Conservation (phyloP, 371 early-diverging fungal genomes). For the Mucor saturninus region DNA sequence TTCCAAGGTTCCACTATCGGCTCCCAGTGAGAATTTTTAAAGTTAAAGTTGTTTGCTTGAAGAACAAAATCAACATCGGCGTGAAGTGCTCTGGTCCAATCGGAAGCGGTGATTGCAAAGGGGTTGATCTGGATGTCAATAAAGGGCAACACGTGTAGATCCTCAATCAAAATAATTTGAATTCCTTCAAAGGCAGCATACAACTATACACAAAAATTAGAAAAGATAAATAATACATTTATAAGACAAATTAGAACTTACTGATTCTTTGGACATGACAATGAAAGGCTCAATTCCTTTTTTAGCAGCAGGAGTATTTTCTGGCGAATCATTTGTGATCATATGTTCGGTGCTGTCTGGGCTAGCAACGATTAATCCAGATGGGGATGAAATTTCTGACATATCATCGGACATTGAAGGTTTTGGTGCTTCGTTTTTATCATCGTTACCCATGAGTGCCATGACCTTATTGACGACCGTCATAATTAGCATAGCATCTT, state of each 20-base stretch:
- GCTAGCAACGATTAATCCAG: neutral
- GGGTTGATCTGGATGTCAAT: constrained; percentile 72
- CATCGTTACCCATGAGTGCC: constrained; percentile 53
- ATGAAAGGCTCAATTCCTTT: constrained; percentile 45
- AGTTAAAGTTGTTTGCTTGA: constrained; percentile 85
- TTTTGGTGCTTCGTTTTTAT: constrained; percentile 13
- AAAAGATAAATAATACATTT: neutral
- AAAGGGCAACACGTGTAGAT: constrained; percentile 79
- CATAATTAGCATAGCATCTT: constrained; percentile 82
- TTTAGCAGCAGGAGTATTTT: neutral
- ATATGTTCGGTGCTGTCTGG: neutral
- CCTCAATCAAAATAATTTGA: constrained; percentile 80
- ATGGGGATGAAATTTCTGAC: constrained; percentile 4
- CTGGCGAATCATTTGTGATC: neutral
- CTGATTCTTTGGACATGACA: constrained; percentile 55
- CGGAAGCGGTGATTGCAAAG: constrained; percentile 65
- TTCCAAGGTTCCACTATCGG: constrained; percentile 85
- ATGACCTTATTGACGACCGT: constrained; percentile 79
- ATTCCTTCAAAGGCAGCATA: constrained; percentile 62
- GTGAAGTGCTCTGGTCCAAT: constrained; percentile 78
- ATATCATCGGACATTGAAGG: constrained; percentile 10
- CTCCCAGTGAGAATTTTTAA: constrained; percentile 92
- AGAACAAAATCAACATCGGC: constrained; percentile 74
- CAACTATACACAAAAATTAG: constrained; percentile 24
- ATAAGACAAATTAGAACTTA: constrained; percentile 14